These are phyloP conservation scores for Camelina hispida DNA, from an alignment of 345 rosid genomes.

Conservation along the genomic window DNA sequence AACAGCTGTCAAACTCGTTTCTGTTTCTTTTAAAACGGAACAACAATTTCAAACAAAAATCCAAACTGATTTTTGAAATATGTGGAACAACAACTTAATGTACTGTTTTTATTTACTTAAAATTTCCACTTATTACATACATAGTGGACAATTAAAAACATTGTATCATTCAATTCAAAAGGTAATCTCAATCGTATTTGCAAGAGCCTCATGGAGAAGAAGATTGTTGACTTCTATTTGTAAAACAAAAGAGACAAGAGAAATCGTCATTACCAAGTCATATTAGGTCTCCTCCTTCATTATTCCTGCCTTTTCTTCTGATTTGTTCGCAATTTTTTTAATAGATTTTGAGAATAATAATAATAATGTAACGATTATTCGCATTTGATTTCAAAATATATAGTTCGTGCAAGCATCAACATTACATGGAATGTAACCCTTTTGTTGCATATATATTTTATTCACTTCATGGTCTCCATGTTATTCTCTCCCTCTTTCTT, in stretches of 20 bases:
- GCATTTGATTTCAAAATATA: neutral
- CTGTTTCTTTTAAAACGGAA: neutral
- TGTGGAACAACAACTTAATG: neutral
- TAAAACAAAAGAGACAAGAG: constrained; percentile 8
- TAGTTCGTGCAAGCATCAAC: constrained; percentile 49
- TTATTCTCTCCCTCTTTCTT: constrained; percentile 21
- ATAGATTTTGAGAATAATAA: constrained; percentile 27
- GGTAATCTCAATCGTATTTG: constrained; percentile 1
- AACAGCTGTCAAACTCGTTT: neutral
- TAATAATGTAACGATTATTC: constrained; percentile 12
- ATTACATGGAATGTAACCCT: neutral
- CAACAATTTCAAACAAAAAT: neutral
- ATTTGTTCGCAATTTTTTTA: constrained; percentile 8
- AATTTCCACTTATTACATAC: neutral
- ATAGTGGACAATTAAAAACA: neutral
- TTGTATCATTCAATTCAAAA: neutral
- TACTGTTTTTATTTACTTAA: too few relatives aligned
- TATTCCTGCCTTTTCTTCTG: neutral
- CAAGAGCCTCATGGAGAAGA: constrained; percentile 17
- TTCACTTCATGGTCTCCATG: constrained; percentile 49
- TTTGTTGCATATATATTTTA: neutral
- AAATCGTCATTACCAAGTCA: constrained; percentile 8
- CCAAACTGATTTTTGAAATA: neutral
- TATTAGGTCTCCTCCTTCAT: constrained; percentile 8
- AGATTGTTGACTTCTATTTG: constrained; percentile 12